Conservation (phyloP, 2,329 filamentous ascomycete genomes). For the Xylariaceae sp. region DNA sequence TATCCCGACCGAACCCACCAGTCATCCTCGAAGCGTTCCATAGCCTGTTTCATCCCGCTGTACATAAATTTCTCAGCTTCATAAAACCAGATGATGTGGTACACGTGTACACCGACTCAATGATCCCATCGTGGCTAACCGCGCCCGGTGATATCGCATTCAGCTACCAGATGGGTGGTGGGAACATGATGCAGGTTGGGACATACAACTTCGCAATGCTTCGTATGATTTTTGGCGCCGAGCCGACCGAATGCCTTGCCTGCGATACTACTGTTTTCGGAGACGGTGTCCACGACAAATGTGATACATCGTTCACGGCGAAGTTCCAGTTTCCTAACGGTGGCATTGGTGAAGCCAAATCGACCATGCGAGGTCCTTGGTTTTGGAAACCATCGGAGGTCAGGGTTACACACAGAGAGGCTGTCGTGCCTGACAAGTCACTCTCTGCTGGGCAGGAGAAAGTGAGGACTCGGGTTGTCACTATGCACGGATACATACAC, state of each 20-base stretch:
- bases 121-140: slow-evolving; percentile 22
- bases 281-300: slow-evolving; percentile 29
- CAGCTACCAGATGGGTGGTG: slow-evolving; percentile 14
- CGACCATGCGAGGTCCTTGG: slow-evolving; percentile 23
- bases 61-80: slow-evolving; percentile 30
- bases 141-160: slow-evolving; percentile 32
- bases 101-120: slow-evolving; percentile 22
- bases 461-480: slow-evolving; percentile 26
- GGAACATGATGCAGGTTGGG: slow-evolving; percentile 34
- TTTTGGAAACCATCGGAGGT: slow-evolving; percentile 19
- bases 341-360: slow-evolving; percentile 31
- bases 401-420: slow-evolving; percentile 19
- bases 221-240: slow-evolving; percentile 36
- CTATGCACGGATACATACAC: slow-evolving; percentile 27
- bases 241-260: slow-evolving; percentile 36
- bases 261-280: slow-evolving; percentile 26
- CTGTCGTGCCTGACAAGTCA: slow-evolving; percentile 21
- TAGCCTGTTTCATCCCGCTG: slow-evolving; percentile 37
- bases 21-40: slow-evolving; percentile 44
- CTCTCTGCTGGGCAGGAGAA: slow-evolving; percentile 16
- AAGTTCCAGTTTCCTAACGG: slow-evolving; percentile 38
- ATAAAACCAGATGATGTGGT: slow-evolving; percentile 25
- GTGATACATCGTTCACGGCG: slow-evolving; percentile 33
- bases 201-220: slow-evolving; percentile 37
- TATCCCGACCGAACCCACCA: slow-evolving; percentile 28